A percentile compares a stretch with the other conserved stretches of the same genome.
phyloP scores from a whole-genome alignment of 2,329 filamentous ascomycete species.

The Colletotrichum endophyticum region DNA sequence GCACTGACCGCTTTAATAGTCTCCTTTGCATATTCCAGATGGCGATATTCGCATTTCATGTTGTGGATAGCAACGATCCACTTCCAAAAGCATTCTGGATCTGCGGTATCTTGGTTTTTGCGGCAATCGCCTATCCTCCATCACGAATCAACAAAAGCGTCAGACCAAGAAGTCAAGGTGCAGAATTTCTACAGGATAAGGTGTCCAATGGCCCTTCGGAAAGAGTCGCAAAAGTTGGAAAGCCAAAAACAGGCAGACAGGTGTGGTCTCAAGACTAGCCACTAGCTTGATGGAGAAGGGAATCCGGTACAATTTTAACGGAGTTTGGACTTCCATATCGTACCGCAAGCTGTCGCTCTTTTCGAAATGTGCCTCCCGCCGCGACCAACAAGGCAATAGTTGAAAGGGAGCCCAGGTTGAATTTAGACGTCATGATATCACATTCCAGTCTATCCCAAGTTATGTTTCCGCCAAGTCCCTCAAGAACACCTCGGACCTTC shows the following conservation, averaged over 20 bases:
- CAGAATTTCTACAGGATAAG: background rate
- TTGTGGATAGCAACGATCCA: background rate
- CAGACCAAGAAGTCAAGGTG: background rate
- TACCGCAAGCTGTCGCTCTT: background rate
- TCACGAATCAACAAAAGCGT: background rate
- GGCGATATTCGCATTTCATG: background rate
- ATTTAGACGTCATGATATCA: background rate
- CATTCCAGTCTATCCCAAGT: background rate
- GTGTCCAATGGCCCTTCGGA: fast-evolving
- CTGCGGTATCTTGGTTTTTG: background rate
- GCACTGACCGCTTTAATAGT: background rate
- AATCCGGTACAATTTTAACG: fast-evolving
- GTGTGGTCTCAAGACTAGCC: background rate
- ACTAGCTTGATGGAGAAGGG: background rate
- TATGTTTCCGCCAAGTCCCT: background rate
- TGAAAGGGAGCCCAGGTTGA: too few relatives aligned
- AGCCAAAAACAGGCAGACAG: background rate
- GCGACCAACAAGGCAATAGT: background rate
- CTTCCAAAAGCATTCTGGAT: fast-evolving
- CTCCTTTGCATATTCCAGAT: background rate
- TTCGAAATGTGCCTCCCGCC: background rate
- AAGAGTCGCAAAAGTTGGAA: background rate
- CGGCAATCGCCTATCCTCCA: background rate
- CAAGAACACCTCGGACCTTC: background rate
- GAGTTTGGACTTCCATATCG: background rate